These are phyloP conservation scores for Suillus tomentosus DNA, from an alignment of 768 basidiomycete species.

Conservation along the genomic window DNA sequence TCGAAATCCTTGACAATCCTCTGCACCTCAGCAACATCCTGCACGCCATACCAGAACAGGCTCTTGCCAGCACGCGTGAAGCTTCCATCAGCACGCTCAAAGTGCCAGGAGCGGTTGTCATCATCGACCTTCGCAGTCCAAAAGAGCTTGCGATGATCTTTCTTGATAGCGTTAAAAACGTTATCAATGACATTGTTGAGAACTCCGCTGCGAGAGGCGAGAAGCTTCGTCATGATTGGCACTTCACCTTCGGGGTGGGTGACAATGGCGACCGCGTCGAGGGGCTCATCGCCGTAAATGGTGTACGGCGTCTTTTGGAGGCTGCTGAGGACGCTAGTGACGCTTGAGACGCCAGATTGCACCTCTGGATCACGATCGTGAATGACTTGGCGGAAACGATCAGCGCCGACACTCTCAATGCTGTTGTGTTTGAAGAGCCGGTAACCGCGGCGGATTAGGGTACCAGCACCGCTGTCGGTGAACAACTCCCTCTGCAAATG, in stretches of 20 bases:
- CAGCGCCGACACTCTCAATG: conserved; percentile 85
- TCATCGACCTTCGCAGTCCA: conserved; percentile 98
- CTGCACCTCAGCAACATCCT: conserved; percentile 91
- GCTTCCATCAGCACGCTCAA: conserved; percentile 96
- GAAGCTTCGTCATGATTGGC: conserved; percentile 91
- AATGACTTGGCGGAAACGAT: conserved; percentile 92
- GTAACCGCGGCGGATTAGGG: conserved; percentile 97
- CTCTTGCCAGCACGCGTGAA: conserved; percentile 94
- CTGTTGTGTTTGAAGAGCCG: conserved; percentile 90
- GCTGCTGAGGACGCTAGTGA: conserved; percentile 75
- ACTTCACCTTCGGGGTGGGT: conserved; percentile 86
- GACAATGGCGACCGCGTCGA: conserved; percentile 94
- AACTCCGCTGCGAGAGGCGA: conserved; percentile 83
- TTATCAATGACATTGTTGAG: conserved; percentile 97
- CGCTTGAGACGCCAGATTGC: conserved; percentile 76
- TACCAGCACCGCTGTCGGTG: conserved; percentile 97
- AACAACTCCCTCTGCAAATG: conserved; percentile 97
- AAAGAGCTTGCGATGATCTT: conserved; percentile 91
- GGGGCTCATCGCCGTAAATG: conserved; percentile 97
- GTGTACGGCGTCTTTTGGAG: conserved; percentile 86
- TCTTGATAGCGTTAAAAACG: conserved; percentile 94
- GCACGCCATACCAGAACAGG: conserved; percentile 97
- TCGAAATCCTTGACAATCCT: conserved; percentile 74
- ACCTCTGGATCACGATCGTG: conserved; percentile 96
- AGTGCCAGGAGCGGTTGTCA: conserved; percentile 98